phyloP scores from a whole-genome alignment of 1,139 yeast genomes.

The Zygoascus sp. region DNA sequence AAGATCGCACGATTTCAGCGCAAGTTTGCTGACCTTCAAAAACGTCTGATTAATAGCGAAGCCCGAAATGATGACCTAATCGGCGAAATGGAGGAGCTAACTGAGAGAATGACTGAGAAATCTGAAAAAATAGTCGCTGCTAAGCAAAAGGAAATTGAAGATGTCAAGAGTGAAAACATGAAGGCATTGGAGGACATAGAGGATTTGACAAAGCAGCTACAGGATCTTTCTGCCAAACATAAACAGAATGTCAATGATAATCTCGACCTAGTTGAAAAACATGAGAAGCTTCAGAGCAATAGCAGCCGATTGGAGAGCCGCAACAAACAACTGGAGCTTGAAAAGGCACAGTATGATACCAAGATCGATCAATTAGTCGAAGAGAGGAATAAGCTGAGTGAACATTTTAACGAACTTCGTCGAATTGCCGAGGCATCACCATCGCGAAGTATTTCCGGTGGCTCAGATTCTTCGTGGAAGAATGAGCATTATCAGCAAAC shows the following conservation, averaged over 20 bases:
- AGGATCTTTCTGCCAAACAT: background rate
- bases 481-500: constrained; percentile 9
- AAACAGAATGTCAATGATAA: constrained; percentile 4
- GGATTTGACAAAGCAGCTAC: background rate
- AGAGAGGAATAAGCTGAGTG: background rate
- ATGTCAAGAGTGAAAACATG: background rate
- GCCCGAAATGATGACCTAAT: constrained; percentile 3
- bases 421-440: background rate
- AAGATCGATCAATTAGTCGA: background rate
- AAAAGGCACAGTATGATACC: background rate
- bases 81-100: constrained; percentile 8
- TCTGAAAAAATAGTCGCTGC: background rate
- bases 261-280: background rate
- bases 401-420: background rate
- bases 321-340: background rate
- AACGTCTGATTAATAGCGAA: background rate
- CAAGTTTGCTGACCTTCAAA: background rate
- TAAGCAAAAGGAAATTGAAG: constrained; percentile 1
- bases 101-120: background rate
- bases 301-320: background rate
- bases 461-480: constrained; percentile 3
- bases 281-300: background rate
- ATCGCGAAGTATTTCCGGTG: background rate
- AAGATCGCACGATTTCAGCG: constrained; percentile 1
- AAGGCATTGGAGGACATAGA: background rate